Evolutionary conservation across 345 rosid genomes (phyloP).

Genomic region (Leavenworthia alabamica): DNA sequence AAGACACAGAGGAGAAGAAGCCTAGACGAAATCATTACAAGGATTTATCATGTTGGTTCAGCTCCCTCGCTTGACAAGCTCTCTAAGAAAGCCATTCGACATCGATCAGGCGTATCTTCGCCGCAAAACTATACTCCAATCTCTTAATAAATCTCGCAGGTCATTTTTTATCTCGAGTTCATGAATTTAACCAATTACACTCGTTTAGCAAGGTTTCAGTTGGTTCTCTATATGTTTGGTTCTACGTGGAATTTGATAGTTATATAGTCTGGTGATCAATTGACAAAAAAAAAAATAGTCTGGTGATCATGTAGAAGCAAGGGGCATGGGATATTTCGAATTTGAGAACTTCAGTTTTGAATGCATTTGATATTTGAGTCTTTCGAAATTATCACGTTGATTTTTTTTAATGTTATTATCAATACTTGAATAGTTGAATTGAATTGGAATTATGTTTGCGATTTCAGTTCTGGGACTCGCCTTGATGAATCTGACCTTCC

Average conservation of each 20-base stretch:
- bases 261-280: constrained; percentile 5
- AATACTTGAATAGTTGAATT: background rate
- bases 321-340: background rate
- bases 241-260: constrained; percentile 6
- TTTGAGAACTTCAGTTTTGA: background rate
- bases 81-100: constrained; percentile 82
- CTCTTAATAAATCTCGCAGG: constrained; percentile 50
- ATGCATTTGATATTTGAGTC: background rate
- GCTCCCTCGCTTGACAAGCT: constrained; percentile 77
- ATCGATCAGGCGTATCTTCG: constrained; percentile 79
- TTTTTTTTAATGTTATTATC: background rate
- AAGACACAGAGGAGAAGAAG: background rate
- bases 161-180: constrained; percentile 10
- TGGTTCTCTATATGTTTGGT: background rate
- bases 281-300: too few species aligned
- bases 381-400: background rate
- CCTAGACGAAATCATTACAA: constrained; percentile 12
- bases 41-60: constrained; percentile 49
- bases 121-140: constrained; percentile 60
- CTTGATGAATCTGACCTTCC: constrained; percentile 74
- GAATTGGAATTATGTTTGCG: constrained; percentile 1
- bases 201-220: background rate
- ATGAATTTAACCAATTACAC: background rate
- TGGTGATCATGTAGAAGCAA: constrained; percentile 1
- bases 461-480: constrained; percentile 29